Conservation (phyloP, 1,139 yeast genomes). For the Sugiyamaella castrensis region DNA sequence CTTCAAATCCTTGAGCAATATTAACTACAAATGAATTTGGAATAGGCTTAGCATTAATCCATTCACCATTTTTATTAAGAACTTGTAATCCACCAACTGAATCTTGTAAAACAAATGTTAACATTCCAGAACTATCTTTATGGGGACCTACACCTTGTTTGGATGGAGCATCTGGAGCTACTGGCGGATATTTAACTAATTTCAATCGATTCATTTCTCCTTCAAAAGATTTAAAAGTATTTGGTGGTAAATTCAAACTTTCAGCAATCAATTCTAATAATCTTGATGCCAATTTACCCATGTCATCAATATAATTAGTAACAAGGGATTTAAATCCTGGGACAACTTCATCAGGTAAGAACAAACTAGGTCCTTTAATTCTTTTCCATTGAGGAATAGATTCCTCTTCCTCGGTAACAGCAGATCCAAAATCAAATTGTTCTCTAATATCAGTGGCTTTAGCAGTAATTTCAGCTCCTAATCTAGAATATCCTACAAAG, state of each 20-base stretch:
- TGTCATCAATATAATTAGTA: constrained; percentile 45
- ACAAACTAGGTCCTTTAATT: constrained; percentile 63
- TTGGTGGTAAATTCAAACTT: constrained; percentile 48
- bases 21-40: constrained; percentile 37
- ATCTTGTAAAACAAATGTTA: constrained; percentile 61
- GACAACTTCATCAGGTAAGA: constrained; percentile 50
- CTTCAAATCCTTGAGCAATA: constrained; percentile 42
- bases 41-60: constrained; percentile 50
- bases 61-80: constrained; percentile 57
- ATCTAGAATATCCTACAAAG: constrained; percentile 61
- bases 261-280: constrained; percentile 53
- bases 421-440: constrained; percentile 66
- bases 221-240: constrained; percentile 47
- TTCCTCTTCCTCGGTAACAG: constrained; percentile 42
- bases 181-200: constrained; percentile 40
- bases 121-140: constrained; percentile 59
- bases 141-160: constrained; percentile 71
- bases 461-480: constrained; percentile 68
- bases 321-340: constrained; percentile 52
- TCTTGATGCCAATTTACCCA: constrained; percentile 46
- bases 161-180: constrained; percentile 28
- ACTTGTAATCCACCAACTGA: constrained; percentile 57
- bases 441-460: constrained; percentile 61
- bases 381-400: constrained; percentile 43
- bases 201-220: constrained; percentile 45